Evolutionary conservation across 192 early-diverging fungal species (phyloP).

Genomic region (Lobosporangium transversale): DNA sequence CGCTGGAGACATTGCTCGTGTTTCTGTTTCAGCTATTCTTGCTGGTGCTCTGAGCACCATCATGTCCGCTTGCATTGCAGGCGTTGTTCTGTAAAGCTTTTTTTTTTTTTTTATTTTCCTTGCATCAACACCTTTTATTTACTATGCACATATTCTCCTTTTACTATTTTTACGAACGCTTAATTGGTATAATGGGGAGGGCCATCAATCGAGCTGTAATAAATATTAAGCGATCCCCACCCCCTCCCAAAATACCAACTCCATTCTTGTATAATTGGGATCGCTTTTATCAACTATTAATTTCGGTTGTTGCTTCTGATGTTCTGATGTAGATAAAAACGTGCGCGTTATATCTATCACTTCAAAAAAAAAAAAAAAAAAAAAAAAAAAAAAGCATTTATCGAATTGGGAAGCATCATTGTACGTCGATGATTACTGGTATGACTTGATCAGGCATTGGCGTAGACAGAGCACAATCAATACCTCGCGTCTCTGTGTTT

Average conservation of each 20-base stretch:
- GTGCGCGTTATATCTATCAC: no score
- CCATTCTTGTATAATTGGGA: constrained; percentile 17
- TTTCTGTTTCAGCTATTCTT: constrained; percentile 84
- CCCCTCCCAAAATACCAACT: constrained; percentile 35
- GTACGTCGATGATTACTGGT: no score
- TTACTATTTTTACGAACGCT: not conserved
- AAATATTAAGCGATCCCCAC: not conserved
- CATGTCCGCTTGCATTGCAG: constrained; percentile 84
- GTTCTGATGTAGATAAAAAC: no score
- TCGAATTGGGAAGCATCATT: no score
- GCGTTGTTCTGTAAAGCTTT: constrained; percentile 63
- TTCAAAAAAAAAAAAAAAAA: no score
- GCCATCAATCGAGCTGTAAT: constrained; percentile 24
- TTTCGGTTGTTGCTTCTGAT: no score
- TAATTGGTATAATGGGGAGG: constrained; percentile 42
- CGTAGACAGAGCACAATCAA: no score
- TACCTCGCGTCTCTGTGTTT: no score
- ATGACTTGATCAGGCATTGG: no score
- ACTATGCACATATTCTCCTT: constrained; percentile 10
- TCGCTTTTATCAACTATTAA: no score
- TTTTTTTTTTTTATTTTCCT: constrained; percentile 9
- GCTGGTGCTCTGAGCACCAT: constrained; percentile 83
- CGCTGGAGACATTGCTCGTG: constrained; percentile 72
- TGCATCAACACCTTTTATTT: not conserved
- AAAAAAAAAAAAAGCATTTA: no score